Percentiles rank a stretch among this genome's conserved stretches.
These are phyloP conservation scores for Aureoboletus auriporus DNA, from an alignment of 768 basidiomycete genomes.

Conservation along the genomic window DNA sequence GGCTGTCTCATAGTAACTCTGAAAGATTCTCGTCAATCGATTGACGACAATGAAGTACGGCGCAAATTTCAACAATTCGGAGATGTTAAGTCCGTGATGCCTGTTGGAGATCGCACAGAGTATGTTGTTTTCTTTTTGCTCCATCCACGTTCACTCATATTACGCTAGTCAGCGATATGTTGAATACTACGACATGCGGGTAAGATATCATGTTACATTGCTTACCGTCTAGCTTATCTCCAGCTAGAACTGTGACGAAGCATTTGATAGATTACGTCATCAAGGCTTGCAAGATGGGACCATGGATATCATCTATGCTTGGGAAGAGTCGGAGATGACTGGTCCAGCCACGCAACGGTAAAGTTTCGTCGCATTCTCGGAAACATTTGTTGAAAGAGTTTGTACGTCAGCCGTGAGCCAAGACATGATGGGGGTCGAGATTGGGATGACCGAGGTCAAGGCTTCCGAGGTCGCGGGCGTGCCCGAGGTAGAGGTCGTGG, in stretches of 20 bases:
- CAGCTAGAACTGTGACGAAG: conserved; percentile 66
- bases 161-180: conserved; percentile 74
- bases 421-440: conserved; percentile 41
- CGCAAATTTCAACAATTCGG: conserved; percentile 87
- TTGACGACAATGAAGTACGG: conserved; percentile 83
- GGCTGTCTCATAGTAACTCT: conserved; percentile 81
- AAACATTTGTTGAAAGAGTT: conserved; percentile 2
- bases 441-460: conserved; percentile 41
- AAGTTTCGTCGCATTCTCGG: not conserved
- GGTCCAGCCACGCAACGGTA: conserved; percentile 45
- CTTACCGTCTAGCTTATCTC: conserved; percentile 6
- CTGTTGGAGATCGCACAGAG: conserved; percentile 63
- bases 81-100: conserved; percentile 78
- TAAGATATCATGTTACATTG: conserved; percentile 30
- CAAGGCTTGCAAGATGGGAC: conserved; percentile 80
- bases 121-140: conserved; percentile 23
- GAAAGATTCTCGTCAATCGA: conserved; percentile 62
- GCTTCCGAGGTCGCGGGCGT: conserved; percentile 37
- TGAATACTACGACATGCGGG: conserved; percentile 91
- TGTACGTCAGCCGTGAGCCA: conserved; percentile 23
- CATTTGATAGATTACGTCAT: conserved; percentile 76
- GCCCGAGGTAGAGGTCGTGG: conserved; percentile 41
- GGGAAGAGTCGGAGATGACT: conserved; percentile 64
- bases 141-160: conserved; percentile 8
- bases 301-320: conserved; percentile 84